Evolutionary conservation across 306 rosid genomes (phyloP).

Genomic region (Delonix regia): DNA sequence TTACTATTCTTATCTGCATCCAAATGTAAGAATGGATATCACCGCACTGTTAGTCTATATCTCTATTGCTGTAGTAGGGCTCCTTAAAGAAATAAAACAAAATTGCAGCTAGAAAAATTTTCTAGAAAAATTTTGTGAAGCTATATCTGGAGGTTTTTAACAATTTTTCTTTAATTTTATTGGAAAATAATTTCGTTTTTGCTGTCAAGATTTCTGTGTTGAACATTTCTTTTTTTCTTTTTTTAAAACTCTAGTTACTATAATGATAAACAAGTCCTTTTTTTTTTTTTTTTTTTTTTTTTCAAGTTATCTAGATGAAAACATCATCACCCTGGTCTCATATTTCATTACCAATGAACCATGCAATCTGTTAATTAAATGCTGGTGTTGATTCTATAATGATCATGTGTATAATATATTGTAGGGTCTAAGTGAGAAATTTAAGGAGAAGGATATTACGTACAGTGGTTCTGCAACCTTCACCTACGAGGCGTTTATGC

Average conservation of each 20-base stretch:
- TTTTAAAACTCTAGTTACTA: too few relatives aligned
- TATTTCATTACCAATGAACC: background rate
- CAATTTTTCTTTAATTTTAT: background rate
- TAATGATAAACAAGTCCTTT: too few relatives aligned
- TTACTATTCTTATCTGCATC: slow-evolving; percentile 1
- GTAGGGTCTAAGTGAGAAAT: slow-evolving; percentile 95
- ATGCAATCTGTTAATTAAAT: background rate
- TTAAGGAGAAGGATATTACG: slow-evolving; percentile 82
- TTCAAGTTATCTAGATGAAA: slow-evolving; percentile 23
- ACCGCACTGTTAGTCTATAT: background rate
- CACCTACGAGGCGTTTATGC: slow-evolving; percentile 85
- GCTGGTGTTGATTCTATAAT: background rate
- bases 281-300: too few relatives aligned
- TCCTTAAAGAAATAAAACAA: too few relatives aligned
- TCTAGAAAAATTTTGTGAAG: slow-evolving; percentile 3
- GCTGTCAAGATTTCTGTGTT: background rate
- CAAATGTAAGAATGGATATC: background rate
- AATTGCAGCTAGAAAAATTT: too few relatives aligned
- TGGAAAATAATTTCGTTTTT: background rate
- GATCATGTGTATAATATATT: slow-evolving; percentile 19
- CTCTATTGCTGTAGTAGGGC: background rate
- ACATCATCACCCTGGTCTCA: background rate
- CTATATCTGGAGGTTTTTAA: too few relatives aligned
- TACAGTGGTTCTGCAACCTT: slow-evolving; percentile 81
- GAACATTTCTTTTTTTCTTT: too few relatives aligned